These are phyloP conservation scores for Bipolaris oryzae DNA, from an alignment of 2,329 filamentous ascomycete genomes.

Conservation along the genomic window DNA sequence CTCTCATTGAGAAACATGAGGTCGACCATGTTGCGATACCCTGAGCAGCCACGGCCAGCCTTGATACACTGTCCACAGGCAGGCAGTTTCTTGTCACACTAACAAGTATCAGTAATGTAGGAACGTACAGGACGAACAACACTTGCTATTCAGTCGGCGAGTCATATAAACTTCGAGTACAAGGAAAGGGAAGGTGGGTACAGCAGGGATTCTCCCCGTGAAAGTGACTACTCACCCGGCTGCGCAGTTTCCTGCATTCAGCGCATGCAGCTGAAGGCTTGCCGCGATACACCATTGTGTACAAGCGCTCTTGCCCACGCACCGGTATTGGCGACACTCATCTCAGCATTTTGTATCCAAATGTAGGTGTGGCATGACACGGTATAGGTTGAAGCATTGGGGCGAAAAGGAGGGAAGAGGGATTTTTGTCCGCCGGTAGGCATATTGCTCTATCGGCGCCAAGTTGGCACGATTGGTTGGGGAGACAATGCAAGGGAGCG, in stretches of 20 bases:
- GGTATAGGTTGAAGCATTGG: background rate
- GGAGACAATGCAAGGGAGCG: conserved; percentile 2
- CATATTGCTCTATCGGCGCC: background rate
- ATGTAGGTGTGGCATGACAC: background rate
- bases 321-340: background rate
- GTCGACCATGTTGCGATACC: conserved; percentile 36
- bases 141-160: background rate
- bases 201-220: background rate
- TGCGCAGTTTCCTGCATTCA: conserved; percentile 41
- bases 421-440: background rate
- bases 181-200: background rate
- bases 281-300: conserved; percentile 35
- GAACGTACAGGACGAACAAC: background rate
- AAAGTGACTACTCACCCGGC: conserved; percentile 24
- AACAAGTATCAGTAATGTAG: conserved; percentile 1
- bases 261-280: conserved; percentile 34
- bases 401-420: background rate
- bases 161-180: background rate
- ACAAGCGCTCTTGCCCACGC: background rate
- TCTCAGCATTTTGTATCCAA: conserved; percentile 2
- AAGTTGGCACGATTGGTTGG: background rate
- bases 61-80: conserved; percentile 37
- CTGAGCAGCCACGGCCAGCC: conserved; percentile 32
- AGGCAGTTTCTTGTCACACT: conserved; percentile 38
- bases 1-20: conserved; percentile 41